Percentiles rank a stretch among this genome's conserved stretches.
phyloP scores from a whole-genome alignment of 495 filamentous ascomycete genomes.

The Penicillium steckii region DNA sequence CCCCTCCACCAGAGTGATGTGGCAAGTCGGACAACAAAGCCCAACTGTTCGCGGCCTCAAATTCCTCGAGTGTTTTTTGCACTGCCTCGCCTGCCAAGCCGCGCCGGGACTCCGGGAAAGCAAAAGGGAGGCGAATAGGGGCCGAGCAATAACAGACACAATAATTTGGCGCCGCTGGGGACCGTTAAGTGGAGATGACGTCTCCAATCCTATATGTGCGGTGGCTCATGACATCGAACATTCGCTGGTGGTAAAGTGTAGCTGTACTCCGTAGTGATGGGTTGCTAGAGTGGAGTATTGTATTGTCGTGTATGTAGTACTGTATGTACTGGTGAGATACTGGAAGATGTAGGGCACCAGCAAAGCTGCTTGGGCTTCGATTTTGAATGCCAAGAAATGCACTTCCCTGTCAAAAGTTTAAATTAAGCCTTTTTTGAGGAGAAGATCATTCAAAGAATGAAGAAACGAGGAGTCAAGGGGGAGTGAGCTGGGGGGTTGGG shows the following conservation, averaged over 20 bases:
- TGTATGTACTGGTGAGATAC: too few relatives aligned
- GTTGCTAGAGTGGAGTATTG: too few relatives aligned
- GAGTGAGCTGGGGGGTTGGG: not conserved
- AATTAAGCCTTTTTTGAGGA: too few relatives aligned
- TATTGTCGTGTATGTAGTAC: not conserved
- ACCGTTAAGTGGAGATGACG: constrained; percentile 8
- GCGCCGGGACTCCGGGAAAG: constrained; percentile 1
- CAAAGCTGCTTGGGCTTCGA: not conserved
- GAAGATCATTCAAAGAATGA: too few relatives aligned
- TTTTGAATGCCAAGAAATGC: not conserved
- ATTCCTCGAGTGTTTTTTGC: constrained; percentile 7
- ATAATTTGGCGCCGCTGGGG: not conserved
- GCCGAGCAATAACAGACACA: not conserved
- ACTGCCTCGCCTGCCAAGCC: constrained; percentile 25
- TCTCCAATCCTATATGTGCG: constrained; percentile 3
- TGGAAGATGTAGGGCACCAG: not conserved
- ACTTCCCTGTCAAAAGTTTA: not conserved
- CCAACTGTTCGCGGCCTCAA: not conserved
- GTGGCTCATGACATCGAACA: not conserved
- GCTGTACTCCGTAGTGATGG: too few relatives aligned
- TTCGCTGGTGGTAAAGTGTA: not conserved
- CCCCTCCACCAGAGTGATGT: not conserved
- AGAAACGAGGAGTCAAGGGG: not conserved
- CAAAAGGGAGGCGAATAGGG: constrained; percentile 7
- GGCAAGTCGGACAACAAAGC: not conserved